Percentiles rank a stretch among this genome's conserved stretches.
Evolutionary conservation across 805 yeast genomes (phyloP).

Genomic region (Candida ovalis): DNA sequence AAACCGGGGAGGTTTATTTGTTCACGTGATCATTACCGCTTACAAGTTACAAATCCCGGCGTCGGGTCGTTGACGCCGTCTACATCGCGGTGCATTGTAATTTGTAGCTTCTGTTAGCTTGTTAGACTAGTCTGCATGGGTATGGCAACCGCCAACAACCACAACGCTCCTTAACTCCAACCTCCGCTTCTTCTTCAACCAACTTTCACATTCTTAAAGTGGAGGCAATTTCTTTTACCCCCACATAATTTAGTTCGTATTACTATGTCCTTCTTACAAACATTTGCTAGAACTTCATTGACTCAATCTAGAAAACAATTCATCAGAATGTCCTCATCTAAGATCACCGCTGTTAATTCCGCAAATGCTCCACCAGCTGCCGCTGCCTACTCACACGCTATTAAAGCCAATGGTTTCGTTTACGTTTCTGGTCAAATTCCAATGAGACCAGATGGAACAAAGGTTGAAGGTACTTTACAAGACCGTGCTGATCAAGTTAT

Average conservation of each 20-base stretch:
- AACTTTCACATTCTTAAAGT: background rate
- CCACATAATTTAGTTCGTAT: background rate
- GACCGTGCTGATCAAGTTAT: conserved; percentile 76
- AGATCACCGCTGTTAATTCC: conserved; percentile 50
- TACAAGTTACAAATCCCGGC: too few relatives aligned
- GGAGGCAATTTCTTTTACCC: background rate
- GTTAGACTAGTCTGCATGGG: too few relatives aligned
- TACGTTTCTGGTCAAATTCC: conserved; percentile 97
- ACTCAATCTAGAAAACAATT: conserved; percentile 12
- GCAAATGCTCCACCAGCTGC: conserved; percentile 92
- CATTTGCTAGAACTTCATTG: conserved; percentile 15
- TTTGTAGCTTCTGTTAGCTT: too few relatives aligned
- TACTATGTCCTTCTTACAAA: conserved; percentile 8
- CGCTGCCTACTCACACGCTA: conserved; percentile 94
- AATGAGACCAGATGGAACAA: conserved; percentile 75
- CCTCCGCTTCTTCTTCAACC: background rate
- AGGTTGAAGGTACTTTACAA: conserved; percentile 70
- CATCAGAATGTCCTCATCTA: conserved; percentile 32
- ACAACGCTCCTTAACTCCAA: too few relatives aligned
- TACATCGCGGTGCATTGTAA: too few relatives aligned
- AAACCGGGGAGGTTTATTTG: too few relatives aligned
- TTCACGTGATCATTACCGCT: too few relatives aligned
- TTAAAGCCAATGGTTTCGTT: conserved; percentile 84
- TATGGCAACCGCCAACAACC: too few relatives aligned
- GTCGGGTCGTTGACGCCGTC: too few relatives aligned